Evolutionary conservation across 2,329 filamentous ascomycete species (phyloP).

Genomic region (Colletotrichum salicis): DNA sequence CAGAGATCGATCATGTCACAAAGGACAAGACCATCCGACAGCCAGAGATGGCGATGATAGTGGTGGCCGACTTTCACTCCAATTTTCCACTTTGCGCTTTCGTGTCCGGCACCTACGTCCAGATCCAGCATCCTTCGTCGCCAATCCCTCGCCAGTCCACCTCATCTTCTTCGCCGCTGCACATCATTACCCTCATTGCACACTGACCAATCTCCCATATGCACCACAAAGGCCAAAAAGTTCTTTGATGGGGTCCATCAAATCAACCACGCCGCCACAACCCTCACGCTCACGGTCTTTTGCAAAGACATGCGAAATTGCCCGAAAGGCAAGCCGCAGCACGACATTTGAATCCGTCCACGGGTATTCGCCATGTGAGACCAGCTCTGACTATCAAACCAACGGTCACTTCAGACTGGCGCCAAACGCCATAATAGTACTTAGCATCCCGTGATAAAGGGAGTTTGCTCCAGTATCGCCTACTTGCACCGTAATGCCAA

Average conservation of each 20-base stretch:
- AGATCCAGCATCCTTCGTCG: background rate
- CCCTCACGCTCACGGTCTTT: background rate
- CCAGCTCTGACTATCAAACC: conserved; percentile 21
- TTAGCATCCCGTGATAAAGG: conserved; percentile 12
- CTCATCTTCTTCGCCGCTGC: conserved; percentile 12
- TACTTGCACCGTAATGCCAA: background rate
- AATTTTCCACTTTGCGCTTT: background rate
- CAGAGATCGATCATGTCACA: background rate
- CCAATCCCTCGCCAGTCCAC: conserved; percentile 6
- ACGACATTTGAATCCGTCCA: conserved; percentile 9
- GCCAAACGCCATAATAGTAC: background rate
- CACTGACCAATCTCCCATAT: background rate
- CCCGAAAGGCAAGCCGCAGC: background rate
- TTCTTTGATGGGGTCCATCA: background rate
- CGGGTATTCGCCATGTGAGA: conserved; percentile 28
- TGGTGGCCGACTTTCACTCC: background rate
- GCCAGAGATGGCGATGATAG: background rate
- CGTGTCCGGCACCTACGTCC: background rate
- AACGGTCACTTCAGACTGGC: conserved; percentile 5
- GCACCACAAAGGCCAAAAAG: background rate
- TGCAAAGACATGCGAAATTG: background rate
- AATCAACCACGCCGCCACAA: background rate
- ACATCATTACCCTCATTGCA: conserved; percentile 23
- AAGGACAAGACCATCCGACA: background rate
- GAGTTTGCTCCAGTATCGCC: conserved; percentile 12